These are phyloP conservation scores for Prosopis cineraria DNA, from an alignment of 306 rosid species.

Conservation along the genomic window DNA sequence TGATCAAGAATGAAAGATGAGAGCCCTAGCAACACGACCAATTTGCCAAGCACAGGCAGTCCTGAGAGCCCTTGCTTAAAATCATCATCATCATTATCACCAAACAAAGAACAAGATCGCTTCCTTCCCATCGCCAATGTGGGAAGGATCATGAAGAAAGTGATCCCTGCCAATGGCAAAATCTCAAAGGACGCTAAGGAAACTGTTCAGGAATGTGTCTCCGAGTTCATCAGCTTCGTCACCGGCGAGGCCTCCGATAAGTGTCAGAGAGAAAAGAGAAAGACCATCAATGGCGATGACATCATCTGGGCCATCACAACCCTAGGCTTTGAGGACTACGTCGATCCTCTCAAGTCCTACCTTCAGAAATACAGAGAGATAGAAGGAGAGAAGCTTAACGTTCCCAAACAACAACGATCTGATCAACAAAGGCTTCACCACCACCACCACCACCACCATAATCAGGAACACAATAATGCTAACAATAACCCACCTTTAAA, in stretches of 20 bases:
- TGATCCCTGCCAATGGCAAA: slow-evolving; percentile 64
- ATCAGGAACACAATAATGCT: slow-evolving; percentile 41
- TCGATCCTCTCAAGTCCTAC: slow-evolving; percentile 56
- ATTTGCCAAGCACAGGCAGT: slow-evolving; percentile 41
- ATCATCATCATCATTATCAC: neutral
- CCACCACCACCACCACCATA: slow-evolving; percentile 37
- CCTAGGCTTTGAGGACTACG: slow-evolving; percentile 69
- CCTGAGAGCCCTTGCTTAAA: slow-evolving; percentile 52
- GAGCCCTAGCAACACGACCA: neutral
- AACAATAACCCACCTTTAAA: slow-evolving; percentile 25
- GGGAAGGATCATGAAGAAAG: slow-evolving; percentile 76
- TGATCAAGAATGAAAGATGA: slow-evolving; percentile 47
- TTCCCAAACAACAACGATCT: slow-evolving; percentile 60
- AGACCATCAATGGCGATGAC: slow-evolving; percentile 74
- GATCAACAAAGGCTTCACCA: slow-evolving; percentile 46
- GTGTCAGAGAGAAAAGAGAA: slow-evolving; percentile 77
- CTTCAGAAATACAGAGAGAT: slow-evolving; percentile 71
- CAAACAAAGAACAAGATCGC: slow-evolving; percentile 67
- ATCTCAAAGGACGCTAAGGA: slow-evolving; percentile 84
- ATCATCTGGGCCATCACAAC: slow-evolving; percentile 82
- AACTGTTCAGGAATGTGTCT: slow-evolving; percentile 77
- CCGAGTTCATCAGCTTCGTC: slow-evolving; percentile 77
- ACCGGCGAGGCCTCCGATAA: slow-evolving; percentile 75
- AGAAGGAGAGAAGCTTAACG: slow-evolving; percentile 67
- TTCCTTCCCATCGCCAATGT: slow-evolving; percentile 80